These are phyloP conservation scores for Wickerhamomyces hampshirensis DNA, from an alignment of 805 yeast species.

Conservation along the genomic window DNA sequence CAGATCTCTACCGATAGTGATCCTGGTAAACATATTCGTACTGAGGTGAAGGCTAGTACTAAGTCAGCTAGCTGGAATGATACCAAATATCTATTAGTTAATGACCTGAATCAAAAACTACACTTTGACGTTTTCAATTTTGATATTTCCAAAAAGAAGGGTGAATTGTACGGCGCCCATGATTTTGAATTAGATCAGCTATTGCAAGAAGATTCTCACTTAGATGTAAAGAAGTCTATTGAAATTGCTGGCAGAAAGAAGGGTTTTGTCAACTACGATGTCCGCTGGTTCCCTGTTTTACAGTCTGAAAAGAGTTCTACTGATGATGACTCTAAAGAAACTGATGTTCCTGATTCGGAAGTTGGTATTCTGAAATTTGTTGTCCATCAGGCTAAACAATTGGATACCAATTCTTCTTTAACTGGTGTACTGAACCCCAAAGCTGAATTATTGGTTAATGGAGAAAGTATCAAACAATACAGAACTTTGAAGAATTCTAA, in stretches of 20 bases:
- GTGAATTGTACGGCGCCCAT: slow-evolving; percentile 44
- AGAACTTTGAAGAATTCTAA: slow-evolving; percentile 63
- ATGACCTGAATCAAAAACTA: slow-evolving; percentile 51
- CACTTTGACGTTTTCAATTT: slow-evolving; percentile 52
- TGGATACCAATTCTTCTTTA: slow-evolving; percentile 49
- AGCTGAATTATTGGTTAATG: slow-evolving; percentile 61
- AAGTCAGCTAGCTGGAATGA: slow-evolving; percentile 65
- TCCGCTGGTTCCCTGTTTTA: slow-evolving; percentile 35
- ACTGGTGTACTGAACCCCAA: slow-evolving; percentile 48
- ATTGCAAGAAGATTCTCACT: slow-evolving; percentile 45
- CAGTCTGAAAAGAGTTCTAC: slow-evolving; percentile 14
- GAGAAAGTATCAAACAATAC: slow-evolving; percentile 47
- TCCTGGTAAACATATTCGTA: slow-evolving; percentile 38
- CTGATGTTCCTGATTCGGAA: slow-evolving; percentile 47
- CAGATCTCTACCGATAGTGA: slow-evolving; percentile 40
- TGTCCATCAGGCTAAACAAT: slow-evolving; percentile 53
- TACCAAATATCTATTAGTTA: slow-evolving; percentile 54
- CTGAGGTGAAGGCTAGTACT: slow-evolving; percentile 53
- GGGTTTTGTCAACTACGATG: slow-evolving; percentile 56
- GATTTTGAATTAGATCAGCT: slow-evolving; percentile 55
- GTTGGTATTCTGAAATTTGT: slow-evolving; percentile 67
- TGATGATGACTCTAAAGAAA: slow-evolving; percentile 26
- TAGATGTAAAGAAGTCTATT: slow-evolving; percentile 21
- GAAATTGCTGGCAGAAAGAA: slow-evolving; percentile 45
- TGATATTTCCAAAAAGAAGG: slow-evolving; percentile 46